Evolutionary conservation across 192 early-diverging fungal species (phyloP).

Genomic region (Entophlyctis luteolus): DNA sequence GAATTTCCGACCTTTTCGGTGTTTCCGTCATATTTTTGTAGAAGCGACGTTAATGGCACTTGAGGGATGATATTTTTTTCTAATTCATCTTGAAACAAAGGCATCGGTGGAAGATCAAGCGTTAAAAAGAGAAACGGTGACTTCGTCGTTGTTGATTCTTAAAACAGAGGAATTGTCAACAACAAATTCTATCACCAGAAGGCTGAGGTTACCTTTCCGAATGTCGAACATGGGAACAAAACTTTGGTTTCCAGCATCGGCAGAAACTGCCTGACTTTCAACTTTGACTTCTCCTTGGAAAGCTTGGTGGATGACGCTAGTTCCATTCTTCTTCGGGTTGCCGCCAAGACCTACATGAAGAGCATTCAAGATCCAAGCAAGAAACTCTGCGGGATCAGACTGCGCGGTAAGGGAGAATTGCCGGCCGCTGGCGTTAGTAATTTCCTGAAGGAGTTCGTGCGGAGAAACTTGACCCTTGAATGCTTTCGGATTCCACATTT

Average conservation of each 20-base stretch:
- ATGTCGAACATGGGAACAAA: constrained; percentile 11
- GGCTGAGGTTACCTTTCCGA: constrained; percentile 19
- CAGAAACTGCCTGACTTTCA: constrained; percentile 49
- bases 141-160: constrained; percentile 51
- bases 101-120: constrained; percentile 85
- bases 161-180: too few species aligned
- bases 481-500: constrained; percentile 87
- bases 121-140: constrained; percentile 83
- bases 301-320: constrained; percentile 74
- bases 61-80: constrained; percentile 91
- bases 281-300: constrained; percentile 85
- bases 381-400: constrained; percentile 80
- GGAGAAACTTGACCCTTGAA: constrained; percentile 95
- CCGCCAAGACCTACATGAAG: constrained; percentile 84
- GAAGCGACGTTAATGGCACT: constrained; percentile 72
- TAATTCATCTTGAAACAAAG: constrained; percentile 81
- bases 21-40: constrained; percentile 81
- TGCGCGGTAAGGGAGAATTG: constrained; percentile 75
- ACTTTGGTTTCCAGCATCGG: constrained; percentile 22
- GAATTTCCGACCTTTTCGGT: constrained; percentile 53
- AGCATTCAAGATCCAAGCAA: constrained; percentile 89
- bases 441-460: constrained; percentile 93
- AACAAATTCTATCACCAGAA: too few species aligned
- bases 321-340: constrained; percentile 54
- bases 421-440: constrained; percentile 73